These are phyloP conservation scores for Scutellaria galericulata DNA, from an alignment of 257 asterid species.

Conservation along the genomic window DNA sequence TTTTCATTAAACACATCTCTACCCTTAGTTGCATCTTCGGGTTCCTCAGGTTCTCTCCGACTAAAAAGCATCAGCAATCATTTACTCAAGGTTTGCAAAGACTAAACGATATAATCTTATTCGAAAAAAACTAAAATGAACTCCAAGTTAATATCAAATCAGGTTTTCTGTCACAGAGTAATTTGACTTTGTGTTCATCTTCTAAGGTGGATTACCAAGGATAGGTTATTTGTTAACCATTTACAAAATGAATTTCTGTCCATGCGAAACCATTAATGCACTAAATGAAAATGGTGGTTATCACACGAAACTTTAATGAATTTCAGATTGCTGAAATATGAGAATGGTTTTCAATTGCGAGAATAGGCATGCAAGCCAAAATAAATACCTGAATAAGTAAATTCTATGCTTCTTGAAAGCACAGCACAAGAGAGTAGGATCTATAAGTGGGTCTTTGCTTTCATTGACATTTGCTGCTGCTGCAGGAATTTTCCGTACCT, in stretches of 20 bases:
- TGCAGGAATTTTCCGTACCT: conserved; percentile 86
- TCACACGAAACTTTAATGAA: neutral
- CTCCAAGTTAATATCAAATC: conserved; percentile 15
- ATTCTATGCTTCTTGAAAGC: conserved; percentile 98
- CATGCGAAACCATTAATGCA: conserved; percentile 21
- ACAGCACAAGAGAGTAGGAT: conserved; percentile 95
- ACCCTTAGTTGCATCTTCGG: conserved; percentile 97
- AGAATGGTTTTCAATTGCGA: conserved; percentile 9
- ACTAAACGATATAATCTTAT: conserved; percentile 10
- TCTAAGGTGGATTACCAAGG: conserved; percentile 7
- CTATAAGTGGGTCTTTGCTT: conserved; percentile 87
- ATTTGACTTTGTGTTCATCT: conserved; percentile 14
- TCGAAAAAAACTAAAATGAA: neutral
- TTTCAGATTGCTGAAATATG: neutral
- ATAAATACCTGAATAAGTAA: conserved; percentile 83
- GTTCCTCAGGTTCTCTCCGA: conserved; percentile 98
- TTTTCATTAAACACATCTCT: conserved; percentile 97
- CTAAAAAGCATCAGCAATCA: conserved; percentile 47
- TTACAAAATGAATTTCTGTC: neutral
- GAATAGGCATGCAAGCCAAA: conserved; percentile 11
- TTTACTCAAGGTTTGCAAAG: conserved; percentile 26
- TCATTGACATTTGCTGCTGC: conserved; percentile 90
- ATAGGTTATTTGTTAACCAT: conserved; percentile 1
- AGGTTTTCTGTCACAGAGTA: neutral
- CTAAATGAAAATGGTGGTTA: conserved; percentile 9